Percentiles rank a stretch among this genome's conserved stretches.
Evolutionary conservation across 2,329 filamentous ascomycete species (phyloP).

Genomic region (Exophiala lecanii-corni): DNA sequence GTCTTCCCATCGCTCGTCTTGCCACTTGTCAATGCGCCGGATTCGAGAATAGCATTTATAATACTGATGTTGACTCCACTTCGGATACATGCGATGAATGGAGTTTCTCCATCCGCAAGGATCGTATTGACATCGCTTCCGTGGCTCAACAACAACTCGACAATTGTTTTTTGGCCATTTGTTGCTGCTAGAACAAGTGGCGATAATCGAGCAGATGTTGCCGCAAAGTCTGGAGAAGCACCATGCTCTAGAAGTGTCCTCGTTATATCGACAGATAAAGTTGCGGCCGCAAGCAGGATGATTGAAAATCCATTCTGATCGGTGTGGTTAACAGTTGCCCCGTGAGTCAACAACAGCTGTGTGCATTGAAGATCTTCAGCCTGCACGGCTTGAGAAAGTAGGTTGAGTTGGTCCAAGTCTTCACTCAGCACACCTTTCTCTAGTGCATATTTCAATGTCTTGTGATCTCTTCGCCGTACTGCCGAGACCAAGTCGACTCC

Average conservation of each 20-base stretch:
- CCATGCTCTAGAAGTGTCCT: not conserved
- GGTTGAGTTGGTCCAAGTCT: not conserved
- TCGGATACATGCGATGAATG: not conserved
- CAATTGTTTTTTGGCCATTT: not conserved
- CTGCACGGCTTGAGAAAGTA: not conserved
- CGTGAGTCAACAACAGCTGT: not conserved
- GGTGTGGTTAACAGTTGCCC: not conserved
- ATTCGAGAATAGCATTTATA: slow-evolving; percentile 46
- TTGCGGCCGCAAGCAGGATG: not conserved
- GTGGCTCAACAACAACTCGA: not conserved
- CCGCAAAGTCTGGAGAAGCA: not conserved
- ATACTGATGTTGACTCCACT: not conserved
- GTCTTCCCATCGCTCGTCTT: slow-evolving; percentile 61
- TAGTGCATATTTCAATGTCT: not conserved
- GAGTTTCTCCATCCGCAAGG: not conserved
- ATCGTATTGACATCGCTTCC: not conserved
- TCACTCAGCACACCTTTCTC: slow-evolving; percentile 1
- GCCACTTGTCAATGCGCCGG: slow-evolving; percentile 54
- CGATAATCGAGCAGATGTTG: not conserved
- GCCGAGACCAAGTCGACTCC: slow-evolving; percentile 1
- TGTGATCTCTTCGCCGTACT: not conserved
- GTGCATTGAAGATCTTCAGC: not conserved
- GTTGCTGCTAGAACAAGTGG: not conserved
- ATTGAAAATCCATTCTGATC: slow-evolving; percentile 2
- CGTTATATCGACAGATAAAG: not conserved